Evolutionary conservation across 768 basidiomycete species (phyloP).

Genomic region (Cantharellus anzutake): DNA sequence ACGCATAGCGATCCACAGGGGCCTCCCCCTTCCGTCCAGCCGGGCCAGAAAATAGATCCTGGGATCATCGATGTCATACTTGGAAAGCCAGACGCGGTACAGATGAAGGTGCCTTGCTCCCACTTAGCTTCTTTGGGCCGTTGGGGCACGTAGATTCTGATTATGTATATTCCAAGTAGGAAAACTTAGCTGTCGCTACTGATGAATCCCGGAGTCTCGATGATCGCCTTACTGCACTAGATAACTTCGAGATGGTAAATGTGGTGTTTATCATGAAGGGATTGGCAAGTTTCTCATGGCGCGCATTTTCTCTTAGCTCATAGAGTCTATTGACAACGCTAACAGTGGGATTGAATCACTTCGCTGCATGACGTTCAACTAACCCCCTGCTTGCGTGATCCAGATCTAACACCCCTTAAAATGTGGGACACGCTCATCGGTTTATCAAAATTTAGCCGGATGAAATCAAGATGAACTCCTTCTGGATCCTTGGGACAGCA

Average conservation of each 20-base stretch:
- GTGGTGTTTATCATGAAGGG: background rate
- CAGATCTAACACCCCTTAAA: constrained; percentile 55
- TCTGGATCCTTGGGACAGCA: constrained; percentile 83
- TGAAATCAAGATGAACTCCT: constrained; percentile 41
- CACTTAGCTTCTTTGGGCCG: background rate
- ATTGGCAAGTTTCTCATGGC: background rate
- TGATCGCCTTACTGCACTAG: constrained; percentile 47
- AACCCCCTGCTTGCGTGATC: background rate
- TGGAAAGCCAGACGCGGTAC: constrained; percentile 61
- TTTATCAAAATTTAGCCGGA: constrained; percentile 36
- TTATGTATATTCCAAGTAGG: constrained; percentile 14
- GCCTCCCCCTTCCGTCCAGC: constrained; percentile 14
- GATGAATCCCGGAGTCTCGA: constrained; percentile 37
- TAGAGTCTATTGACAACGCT: constrained; percentile 83
- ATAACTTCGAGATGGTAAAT: constrained; percentile 74
- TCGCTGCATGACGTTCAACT: too few relatives aligned
- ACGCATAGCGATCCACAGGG: constrained; percentile 13
- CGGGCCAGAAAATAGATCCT: constrained; percentile 42
- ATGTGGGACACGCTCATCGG: constrained; percentile 64
- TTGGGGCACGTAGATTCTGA: background rate
- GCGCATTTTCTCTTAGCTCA: constrained; percentile 28
- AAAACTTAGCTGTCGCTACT: constrained; percentile 43
- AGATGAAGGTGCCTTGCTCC: constrained; percentile 37
- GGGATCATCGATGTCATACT: constrained; percentile 72
- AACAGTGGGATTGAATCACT: constrained; percentile 32